A percentile compares a stretch with the other conserved stretches of the same genome.
Conservation (phyloP, 2,329 filamentous ascomycete species). For the Plectosphaerella sp. region DNA sequence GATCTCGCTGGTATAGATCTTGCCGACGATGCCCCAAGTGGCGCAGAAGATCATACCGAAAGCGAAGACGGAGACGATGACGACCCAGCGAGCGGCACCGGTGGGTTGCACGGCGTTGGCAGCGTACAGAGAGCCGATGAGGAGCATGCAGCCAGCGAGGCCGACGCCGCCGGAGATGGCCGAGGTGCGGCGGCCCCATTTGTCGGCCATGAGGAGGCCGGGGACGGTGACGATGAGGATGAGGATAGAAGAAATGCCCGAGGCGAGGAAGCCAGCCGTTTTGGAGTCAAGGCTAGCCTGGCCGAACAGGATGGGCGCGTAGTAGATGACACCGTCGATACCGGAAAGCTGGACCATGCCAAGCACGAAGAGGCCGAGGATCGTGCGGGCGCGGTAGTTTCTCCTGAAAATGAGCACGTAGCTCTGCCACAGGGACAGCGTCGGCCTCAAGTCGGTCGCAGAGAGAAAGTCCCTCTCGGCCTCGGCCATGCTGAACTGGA, state of each 20-base stretch:
- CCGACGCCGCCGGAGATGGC: constrained; percentile 48
- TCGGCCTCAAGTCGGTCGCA: constrained; percentile 15
- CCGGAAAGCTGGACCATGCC: constrained; percentile 56
- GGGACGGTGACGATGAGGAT: constrained; percentile 56
- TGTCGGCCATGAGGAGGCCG: constrained; percentile 50
- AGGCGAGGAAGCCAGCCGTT: constrained; percentile 54
- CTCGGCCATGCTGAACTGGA: constrained; percentile 38
- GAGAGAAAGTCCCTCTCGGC: constrained; percentile 42
- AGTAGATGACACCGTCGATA: constrained; percentile 61
- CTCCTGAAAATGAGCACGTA: constrained; percentile 27
- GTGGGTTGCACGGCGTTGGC: constrained; percentile 32
- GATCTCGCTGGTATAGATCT: constrained; percentile 55
- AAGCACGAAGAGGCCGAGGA: constrained; percentile 52
- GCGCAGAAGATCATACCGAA: constrained; percentile 41
- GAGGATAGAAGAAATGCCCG: constrained; percentile 54
- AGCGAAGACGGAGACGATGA: constrained; percentile 44
- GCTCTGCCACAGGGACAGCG: constrained; percentile 22
- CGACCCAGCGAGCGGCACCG: constrained; percentile 41
- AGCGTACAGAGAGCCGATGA: constrained; percentile 51
- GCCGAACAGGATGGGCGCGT: constrained; percentile 55
- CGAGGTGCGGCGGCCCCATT: constrained; percentile 51
- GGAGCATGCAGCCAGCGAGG: constrained; percentile 44
- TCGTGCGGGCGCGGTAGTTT: constrained; percentile 40
- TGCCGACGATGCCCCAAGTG: constrained; percentile 51
- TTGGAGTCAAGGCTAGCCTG: constrained; percentile 52